Evolutionary conservation across 768 basidiomycete species (phyloP), one percentile per base, ranked within the genome.

Genomic region (Filobasidium floriforme): DNA sequence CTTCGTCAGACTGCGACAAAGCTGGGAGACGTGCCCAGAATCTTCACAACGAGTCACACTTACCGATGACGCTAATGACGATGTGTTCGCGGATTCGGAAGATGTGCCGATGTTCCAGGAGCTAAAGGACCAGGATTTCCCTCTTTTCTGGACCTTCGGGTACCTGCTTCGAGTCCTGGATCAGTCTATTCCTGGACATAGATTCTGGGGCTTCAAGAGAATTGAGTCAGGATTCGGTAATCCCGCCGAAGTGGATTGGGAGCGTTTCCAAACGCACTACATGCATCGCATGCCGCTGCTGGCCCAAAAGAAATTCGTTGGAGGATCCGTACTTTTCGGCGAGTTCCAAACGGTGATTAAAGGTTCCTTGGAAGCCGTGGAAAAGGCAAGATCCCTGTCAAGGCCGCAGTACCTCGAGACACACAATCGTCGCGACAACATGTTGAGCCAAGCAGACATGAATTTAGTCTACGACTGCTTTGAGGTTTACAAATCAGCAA

Each of bases 261-360:
- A 60, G 18, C 26, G 59, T 15, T 60, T 60, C n/a, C 18, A 10
- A 43, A 37, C 29, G n/a, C 41, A 40, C 19, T 60, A 60, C 41
- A 2, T 60, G n/a, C 7, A 37, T 12, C 7, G 29, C 3, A 37
- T 60, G 29, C 59, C n/a, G n/a, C 59, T 43, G 11, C 59, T 5
- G 18, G 41, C 41, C 1, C 59, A 41, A 9, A 37, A 7, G 10
- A 40, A 11, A n/a, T 60, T 60, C 59, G 32, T 5, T 2, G 29
- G 32, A 60, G 59, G 59, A 3, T 19, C 29, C 1, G 37, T 18
- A 1, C 6, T 60, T 7, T 60, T 60, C 28, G 59, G 14, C 5
- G 59, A 60, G 26, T 40, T 60, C 4, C 59, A 60, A 29, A 60
- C 32, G 14, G 29, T 60, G 37, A 60, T 60, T 26, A 60, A 60